Conservation (phyloP, 345 rosid genomes). For the Boechera stricta region DNA sequence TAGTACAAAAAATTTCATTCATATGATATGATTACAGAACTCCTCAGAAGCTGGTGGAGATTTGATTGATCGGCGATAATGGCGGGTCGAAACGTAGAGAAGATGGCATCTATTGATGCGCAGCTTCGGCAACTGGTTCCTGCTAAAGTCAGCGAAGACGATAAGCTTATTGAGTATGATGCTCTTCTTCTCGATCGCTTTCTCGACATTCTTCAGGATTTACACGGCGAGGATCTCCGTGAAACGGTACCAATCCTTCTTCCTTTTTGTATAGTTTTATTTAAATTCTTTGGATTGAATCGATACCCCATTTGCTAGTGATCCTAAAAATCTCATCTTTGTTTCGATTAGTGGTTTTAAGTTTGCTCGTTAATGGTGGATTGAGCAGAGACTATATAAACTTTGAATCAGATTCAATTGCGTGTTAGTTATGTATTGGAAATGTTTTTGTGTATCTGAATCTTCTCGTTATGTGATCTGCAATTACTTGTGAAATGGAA, state of each 20-base stretch:
- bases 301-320: conserved; percentile 25
- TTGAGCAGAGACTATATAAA: not conserved
- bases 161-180: conserved; percentile 92
- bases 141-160: conserved; percentile 89
- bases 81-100: conserved; percentile 76
- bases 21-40: conserved; percentile 40
- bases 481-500: not conserved
- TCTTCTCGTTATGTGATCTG: not conserved
- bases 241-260: conserved; percentile 63
- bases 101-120: conserved; percentile 94
- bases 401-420: conserved; percentile 7
- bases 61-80: conserved; percentile 42
- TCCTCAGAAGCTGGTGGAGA: conserved; percentile 2
- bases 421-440: not conserved
- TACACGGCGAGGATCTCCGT: conserved; percentile 94
- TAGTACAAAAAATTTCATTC: not conserved
- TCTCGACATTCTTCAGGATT: conserved; percentile 92
- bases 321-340: conserved; percentile 7
- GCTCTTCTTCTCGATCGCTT: conserved; percentile 95
- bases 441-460: not conserved
- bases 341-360: not conserved
- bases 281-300: not conserved
- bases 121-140: conserved; percentile 90
- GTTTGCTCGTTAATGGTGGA: not conserved
- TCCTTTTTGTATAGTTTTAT: not conserved